A percentile compares a stretch with the other conserved stretches of the same genome.
phyloP scores from a whole-genome alignment of 108 stramenopile genomes.

The Skeletonema tropicum region DNA sequence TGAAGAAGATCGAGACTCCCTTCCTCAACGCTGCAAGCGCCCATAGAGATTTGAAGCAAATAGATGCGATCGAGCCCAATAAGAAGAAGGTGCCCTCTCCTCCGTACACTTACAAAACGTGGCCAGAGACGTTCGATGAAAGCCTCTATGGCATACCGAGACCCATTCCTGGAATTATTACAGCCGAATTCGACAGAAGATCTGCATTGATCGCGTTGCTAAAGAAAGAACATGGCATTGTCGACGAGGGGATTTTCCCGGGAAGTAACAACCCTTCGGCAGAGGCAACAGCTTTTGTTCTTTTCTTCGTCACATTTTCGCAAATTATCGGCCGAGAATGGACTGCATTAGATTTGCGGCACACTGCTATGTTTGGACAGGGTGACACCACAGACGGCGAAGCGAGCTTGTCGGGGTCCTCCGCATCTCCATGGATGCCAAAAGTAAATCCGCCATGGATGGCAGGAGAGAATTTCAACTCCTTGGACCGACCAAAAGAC shows the following conservation, averaged over 20 bases:
- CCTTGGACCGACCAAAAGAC: slow-evolving; percentile 29
- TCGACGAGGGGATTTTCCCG: slow-evolving; percentile 22
- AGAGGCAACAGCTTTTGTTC: slow-evolving; percentile 74
- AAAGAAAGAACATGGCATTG: slow-evolving; percentile 33
- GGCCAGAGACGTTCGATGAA: slow-evolving; percentile 76
- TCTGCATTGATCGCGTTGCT: slow-evolving; percentile 65
- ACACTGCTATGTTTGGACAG: slow-evolving; percentile 19
- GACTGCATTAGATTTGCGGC: slow-evolving; percentile 24
- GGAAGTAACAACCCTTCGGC: slow-evolving; percentile 65
- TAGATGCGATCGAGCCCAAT: slow-evolving; percentile 75
- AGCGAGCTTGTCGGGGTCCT: slow-evolving; percentile 10
- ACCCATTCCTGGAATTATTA: slow-evolving; percentile 82
- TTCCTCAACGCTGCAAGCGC: slow-evolving; percentile 84
- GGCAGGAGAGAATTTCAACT: slow-evolving; percentile 43
- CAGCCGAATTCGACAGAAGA: slow-evolving; percentile 86
- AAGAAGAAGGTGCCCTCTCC: slow-evolving; percentile 33
- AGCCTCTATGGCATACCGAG: slow-evolving; percentile 66
- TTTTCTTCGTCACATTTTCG: slow-evolving; percentile 81
- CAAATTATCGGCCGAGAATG: slow-evolving; percentile 73
- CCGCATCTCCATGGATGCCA: slow-evolving; percentile 36
- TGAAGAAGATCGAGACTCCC: slow-evolving; percentile 75
- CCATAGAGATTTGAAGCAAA: slow-evolving; percentile 75
- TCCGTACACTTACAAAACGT: slow-evolving; percentile 65
- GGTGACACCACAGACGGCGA: slow-evolving; percentile 8
- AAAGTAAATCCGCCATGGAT: slow-evolving; percentile 53